These are phyloP conservation scores for Schwanniomyces yamadae DNA, from an alignment of 805 yeast species.

Conservation along the genomic window DNA sequence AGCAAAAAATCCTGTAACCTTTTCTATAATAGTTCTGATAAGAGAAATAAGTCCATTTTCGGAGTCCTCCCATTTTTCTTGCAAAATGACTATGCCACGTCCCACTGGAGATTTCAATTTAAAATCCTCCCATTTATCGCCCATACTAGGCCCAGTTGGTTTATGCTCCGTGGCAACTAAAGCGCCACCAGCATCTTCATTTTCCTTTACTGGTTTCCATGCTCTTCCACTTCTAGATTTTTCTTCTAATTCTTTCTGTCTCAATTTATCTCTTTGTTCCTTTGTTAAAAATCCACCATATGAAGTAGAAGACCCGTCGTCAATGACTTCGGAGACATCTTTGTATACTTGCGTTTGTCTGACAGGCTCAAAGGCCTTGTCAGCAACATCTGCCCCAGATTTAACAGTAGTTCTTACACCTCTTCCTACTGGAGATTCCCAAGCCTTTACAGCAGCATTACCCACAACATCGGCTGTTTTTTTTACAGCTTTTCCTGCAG, in stretches of 20 bases:
- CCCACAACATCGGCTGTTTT: conserved; percentile 96
- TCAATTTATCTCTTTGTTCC: conserved; percentile 73
- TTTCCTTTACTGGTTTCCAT: conserved; percentile 67
- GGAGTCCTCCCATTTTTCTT: conserved; percentile 83
- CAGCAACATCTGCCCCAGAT: conserved; percentile 80
- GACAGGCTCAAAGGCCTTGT: conserved; percentile 89
- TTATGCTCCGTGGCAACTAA: conserved; percentile 80
- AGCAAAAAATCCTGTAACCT: conserved; percentile 84
- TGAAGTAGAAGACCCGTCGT: conserved; percentile 82
- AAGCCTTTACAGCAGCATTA: conserved; percentile 82
- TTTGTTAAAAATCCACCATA: conserved; percentile 92
- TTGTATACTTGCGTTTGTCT: conserved; percentile 87
- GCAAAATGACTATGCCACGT: conserved; percentile 56
- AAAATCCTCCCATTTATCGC: conserved; percentile 65
- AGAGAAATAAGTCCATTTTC: conserved; percentile 87
- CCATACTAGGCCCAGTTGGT: conserved; percentile 65
- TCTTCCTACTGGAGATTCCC: conserved; percentile 94
- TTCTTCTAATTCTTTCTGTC: conserved; percentile 50
- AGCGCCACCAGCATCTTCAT: conserved; percentile 80
- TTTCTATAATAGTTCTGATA: conserved; percentile 75
- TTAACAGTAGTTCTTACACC: conserved; percentile 85
- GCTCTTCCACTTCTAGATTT: conserved; percentile 59
- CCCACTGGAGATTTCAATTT: conserved; percentile 71
- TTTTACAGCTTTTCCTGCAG: conserved; percentile 69
- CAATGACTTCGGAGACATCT: conserved; percentile 83